phyloP scores from a whole-genome alignment of 2,329 filamentous ascomycete genomes.

The Lachnellula suecica region DNA sequence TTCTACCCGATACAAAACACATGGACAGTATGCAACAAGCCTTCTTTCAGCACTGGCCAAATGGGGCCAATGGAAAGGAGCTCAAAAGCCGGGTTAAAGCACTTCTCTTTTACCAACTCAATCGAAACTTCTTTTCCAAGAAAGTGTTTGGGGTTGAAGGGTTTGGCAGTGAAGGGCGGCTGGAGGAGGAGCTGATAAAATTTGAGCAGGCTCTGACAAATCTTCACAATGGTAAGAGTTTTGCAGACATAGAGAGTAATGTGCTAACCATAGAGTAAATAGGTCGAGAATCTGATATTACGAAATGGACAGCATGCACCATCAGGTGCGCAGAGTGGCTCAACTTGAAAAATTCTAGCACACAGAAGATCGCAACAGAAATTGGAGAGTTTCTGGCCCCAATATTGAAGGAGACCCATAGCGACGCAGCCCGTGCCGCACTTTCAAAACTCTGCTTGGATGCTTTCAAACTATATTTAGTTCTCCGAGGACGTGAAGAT shows the following conservation, averaged over 20 bases:
- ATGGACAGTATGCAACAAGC: no score
- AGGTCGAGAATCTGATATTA: constrained; percentile 1
- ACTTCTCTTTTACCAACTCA: constrained; percentile 5
- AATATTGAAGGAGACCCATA: background rate
- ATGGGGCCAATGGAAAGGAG: no score
- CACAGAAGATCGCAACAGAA: background rate
- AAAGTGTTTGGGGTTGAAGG: constrained; percentile 8
- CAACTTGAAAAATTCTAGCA: background rate
- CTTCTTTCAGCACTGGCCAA: no score
- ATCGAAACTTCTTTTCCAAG: background rate
- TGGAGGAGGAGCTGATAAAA: background rate
- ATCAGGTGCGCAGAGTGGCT: constrained; percentile 1
- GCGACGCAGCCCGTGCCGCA: background rate
- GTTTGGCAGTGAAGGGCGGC: background rate
- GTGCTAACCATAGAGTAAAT: background rate
- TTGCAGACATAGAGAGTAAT: background rate
- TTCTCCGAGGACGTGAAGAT: constrained; percentile 1
- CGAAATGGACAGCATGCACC: constrained; percentile 7
- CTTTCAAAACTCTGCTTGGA: background rate
- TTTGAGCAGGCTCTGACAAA: constrained; percentile 2
- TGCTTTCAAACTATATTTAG: background rate
- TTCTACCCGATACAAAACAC: no score
- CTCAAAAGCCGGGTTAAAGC: background rate
- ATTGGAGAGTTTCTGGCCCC: background rate
- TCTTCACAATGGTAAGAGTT: no score